These are phyloP conservation scores for Phytophthora litchii DNA, from an alignment of 352 stramenopile genomes.

Conservation along the genomic window DNA sequence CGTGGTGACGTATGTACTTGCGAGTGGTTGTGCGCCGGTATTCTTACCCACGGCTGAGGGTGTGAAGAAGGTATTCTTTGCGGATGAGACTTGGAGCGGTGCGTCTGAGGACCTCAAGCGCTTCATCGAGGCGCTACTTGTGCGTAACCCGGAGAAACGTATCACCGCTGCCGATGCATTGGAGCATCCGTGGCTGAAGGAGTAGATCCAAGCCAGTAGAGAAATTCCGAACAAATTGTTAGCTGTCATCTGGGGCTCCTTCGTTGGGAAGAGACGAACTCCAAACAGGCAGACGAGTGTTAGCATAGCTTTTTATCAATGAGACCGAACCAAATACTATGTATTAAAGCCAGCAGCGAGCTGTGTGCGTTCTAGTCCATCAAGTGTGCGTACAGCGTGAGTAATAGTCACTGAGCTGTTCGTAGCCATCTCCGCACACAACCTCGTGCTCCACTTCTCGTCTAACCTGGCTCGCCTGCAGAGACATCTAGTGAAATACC, in stretches of 20 bases:
- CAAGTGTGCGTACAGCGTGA: slow-evolving; percentile 3
- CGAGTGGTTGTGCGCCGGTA: slow-evolving; percentile 81
- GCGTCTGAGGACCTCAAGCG: slow-evolving; percentile 64
- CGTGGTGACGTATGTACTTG: slow-evolving; percentile 91
- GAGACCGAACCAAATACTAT: slow-evolving; percentile 43
- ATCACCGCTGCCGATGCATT: slow-evolving; percentile 73
- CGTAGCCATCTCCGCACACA: slow-evolving; percentile 8
- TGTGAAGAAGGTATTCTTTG: slow-evolving; percentile 78
- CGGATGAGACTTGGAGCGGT: slow-evolving; percentile 67
- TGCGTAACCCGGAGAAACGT: slow-evolving; percentile 79
- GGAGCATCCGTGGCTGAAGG: slow-evolving; percentile 73
- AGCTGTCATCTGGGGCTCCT: slow-evolving; percentile 15
- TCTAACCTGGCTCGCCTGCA: slow-evolving; percentile 17
- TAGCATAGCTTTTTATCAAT: slow-evolving; percentile 42
- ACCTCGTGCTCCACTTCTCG: slow-evolving; percentile 14
- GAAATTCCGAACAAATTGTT: slow-evolving; percentile 15
- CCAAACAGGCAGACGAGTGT: slow-evolving; percentile 13
- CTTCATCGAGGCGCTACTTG: slow-evolving; percentile 76
- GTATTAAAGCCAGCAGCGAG: slow-evolving; percentile 36
- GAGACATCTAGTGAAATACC: slow-evolving; percentile 2
- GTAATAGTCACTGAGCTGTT: neutral
- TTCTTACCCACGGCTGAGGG: slow-evolving; percentile 68
- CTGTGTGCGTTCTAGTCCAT: neutral
- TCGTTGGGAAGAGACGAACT: slow-evolving; percentile 15
- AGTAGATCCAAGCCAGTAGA: slow-evolving; percentile 26